Percentiles rank a stretch among this genome's conserved stretches.
These are phyloP conservation scores for Quercus lobata DNA, from an alignment of 331 rosid species.

Conservation along the genomic window DNA sequence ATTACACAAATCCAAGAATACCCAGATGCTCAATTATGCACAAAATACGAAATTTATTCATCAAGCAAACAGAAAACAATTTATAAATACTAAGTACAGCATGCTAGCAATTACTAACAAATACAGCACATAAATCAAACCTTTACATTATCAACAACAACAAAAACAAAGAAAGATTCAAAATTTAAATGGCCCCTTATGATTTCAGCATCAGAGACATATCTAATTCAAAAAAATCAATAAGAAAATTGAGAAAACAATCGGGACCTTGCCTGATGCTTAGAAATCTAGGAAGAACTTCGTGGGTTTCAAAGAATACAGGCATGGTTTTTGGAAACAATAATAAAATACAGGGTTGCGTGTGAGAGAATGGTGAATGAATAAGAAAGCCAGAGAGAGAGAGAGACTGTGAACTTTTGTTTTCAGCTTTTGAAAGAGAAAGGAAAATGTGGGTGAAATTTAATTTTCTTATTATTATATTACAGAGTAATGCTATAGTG, in stretches of 20 bases:
- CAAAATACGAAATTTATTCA: background rate
- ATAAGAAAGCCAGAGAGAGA: background rate
- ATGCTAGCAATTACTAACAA: background rate
- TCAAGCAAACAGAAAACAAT: background rate
- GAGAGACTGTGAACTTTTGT: background rate
- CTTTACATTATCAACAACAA: background rate
- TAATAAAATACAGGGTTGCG: background rate
- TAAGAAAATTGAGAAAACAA: background rate
- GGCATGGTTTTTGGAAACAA: background rate
- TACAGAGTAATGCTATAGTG: no score
- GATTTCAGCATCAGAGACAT: background rate
- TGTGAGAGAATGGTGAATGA: background rate
- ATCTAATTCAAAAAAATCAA: background rate
- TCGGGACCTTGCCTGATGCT: background rate
- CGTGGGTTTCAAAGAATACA: background rate
- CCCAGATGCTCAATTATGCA: background rate
- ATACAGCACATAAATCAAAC: background rate
- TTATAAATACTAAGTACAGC: background rate
- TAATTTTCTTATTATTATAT: no score
- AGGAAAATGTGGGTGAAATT: no score
- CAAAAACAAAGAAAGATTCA: background rate
- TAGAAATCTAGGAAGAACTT: background rate
- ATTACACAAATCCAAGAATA: background rate
- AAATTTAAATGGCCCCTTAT: background rate
- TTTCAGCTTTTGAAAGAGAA: no score